Evolutionary conservation across 2,329 filamentous ascomycete genomes (phyloP).

Genomic region (Fusarium palustre): DNA sequence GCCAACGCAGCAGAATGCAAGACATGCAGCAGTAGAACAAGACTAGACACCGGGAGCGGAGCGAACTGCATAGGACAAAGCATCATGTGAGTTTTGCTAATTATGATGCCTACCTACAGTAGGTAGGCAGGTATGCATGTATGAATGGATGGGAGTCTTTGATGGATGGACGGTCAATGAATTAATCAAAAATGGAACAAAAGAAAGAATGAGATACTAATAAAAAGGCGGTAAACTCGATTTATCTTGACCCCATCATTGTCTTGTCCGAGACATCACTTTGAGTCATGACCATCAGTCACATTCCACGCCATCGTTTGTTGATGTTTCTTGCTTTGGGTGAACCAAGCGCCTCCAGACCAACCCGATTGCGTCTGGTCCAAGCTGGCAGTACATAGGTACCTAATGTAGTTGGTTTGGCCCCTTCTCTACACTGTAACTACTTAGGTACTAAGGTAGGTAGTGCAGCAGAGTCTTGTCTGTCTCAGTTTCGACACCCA

Average conservation of each 20-base stretch:
- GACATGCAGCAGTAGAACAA: conserved; percentile 36
- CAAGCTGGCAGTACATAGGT: conserved; percentile 3
- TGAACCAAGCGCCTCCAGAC: conserved; percentile 23
- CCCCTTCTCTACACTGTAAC: neutral
- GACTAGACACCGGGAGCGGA: conserved; percentile 43
- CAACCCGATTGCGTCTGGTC: conserved; percentile 43
- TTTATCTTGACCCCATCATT: conserved; percentile 28
- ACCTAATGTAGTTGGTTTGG: neutral
- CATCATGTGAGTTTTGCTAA: conserved; percentile 42
- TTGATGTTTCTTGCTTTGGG: conserved; percentile 37
- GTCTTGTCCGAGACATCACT: conserved; percentile 23
- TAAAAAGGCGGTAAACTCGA: conserved; percentile 22
- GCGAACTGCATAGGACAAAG: conserved; percentile 36
- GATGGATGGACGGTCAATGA: neutral
- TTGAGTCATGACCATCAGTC: conserved; percentile 46
- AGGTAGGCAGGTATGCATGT: neutral
- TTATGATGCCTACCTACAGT: neutral
- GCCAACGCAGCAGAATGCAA: conserved; percentile 42
- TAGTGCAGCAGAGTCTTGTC: conserved; percentile 9
- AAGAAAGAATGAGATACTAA: neutral
- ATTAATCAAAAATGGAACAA: conserved; percentile 5
- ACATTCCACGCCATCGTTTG: conserved; percentile 44
- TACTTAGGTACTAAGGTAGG: too few species aligned
- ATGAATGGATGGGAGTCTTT: neutral
- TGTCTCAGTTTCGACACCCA: conserved; percentile 12